A percentile compares a stretch with the other conserved stretches of the same genome.
Evolutionary conservation across 169 alveolate species (phyloP).

Genomic region (Ichthyophthirius multifiliis): DNA sequence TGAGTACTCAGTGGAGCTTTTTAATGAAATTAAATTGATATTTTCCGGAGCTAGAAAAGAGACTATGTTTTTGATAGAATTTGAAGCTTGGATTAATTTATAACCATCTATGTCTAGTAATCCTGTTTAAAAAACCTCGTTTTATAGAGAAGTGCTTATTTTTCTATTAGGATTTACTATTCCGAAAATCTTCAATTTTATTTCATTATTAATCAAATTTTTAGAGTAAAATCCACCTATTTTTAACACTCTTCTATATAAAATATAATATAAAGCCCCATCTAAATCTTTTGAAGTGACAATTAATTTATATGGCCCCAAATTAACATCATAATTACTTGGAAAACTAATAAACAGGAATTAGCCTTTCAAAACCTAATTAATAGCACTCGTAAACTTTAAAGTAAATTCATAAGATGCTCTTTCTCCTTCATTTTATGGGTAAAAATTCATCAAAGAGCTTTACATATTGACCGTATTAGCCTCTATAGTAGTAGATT

Average conservation of each 20-base stretch:
- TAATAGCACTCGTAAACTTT: background rate
- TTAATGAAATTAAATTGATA: background rate
- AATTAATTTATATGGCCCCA: slow-evolving; percentile 23
- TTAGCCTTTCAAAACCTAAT: background rate
- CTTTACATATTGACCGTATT: background rate
- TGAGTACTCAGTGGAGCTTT: background rate
- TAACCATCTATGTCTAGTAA: slow-evolving; percentile 16
- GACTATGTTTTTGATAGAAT: slow-evolving; percentile 1
- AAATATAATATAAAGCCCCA: slow-evolving; percentile 14
- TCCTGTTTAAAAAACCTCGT: slow-evolving; percentile 5
- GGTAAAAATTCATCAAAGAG: background rate
- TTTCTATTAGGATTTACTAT: slow-evolving; percentile 34
- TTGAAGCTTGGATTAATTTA: background rate
- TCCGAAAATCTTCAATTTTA: slow-evolving; percentile 20
- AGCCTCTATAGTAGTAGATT: background rate
- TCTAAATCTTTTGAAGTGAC: background rate
- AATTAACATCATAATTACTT: slow-evolving; percentile 17
- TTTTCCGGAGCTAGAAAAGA: slow-evolving; percentile 21
- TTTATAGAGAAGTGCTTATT: background rate
- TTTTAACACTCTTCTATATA: background rate
- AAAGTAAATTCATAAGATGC: slow-evolving; percentile 21
- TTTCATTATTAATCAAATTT: background rate
- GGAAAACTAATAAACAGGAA: slow-evolving; percentile 18
- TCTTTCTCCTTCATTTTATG: slow-evolving; percentile 40
- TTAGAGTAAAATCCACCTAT: slow-evolving; percentile 18